A percentile compares a stretch with the other conserved stretches of the same genome.
These are phyloP conservation scores for Scytalidium lignicola DNA, from an alignment of 2,329 filamentous ascomycete genomes.

Conservation along the genomic window DNA sequence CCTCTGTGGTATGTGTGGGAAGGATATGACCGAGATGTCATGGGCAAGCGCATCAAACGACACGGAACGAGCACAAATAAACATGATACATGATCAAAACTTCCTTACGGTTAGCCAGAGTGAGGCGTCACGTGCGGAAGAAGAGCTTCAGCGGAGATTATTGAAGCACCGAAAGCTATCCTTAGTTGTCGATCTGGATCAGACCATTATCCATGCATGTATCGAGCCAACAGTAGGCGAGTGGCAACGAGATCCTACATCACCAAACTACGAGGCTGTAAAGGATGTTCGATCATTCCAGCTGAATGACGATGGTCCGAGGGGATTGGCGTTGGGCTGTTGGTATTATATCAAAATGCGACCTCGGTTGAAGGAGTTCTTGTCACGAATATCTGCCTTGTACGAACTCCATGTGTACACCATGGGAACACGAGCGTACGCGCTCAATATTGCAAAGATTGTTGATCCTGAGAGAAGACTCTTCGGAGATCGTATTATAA, in stretches of 20 bases:
- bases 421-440: slow-evolving; percentile 97
- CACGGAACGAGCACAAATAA: slow-evolving; percentile 82
- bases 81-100: slow-evolving; percentile 90
- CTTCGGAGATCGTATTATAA: slow-evolving; percentile 92
- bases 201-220: slow-evolving; percentile 97
- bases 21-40: slow-evolving; percentile 88
- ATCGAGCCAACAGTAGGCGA: slow-evolving; percentile 95
- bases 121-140: slow-evolving; percentile 77
- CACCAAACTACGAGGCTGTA: slow-evolving; percentile 87
- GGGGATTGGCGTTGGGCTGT: slow-evolving; percentile 63
- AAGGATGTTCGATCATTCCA: slow-evolving; percentile 87
- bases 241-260: slow-evolving; percentile 84
- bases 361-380: slow-evolving; percentile 76
- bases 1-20: slow-evolving; percentile 86
- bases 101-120: slow-evolving; percentile 77
- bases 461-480: slow-evolving; percentile 85
- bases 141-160: slow-evolving; percentile 79
- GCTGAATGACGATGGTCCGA: slow-evolving; percentile 73
- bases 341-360: slow-evolving; percentile 99
- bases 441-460: slow-evolving; percentile 83
- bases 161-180: slow-evolving; percentile 79
- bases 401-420: slow-evolving; percentile 99
- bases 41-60: slow-evolving; percentile 79
- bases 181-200: slow-evolving; percentile 92
- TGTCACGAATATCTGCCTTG: slow-evolving; percentile 69